Evolutionary conservation across 495 filamentous ascomycete genomes (phyloP).

Genomic region (Pyronema omphalodes): DNA sequence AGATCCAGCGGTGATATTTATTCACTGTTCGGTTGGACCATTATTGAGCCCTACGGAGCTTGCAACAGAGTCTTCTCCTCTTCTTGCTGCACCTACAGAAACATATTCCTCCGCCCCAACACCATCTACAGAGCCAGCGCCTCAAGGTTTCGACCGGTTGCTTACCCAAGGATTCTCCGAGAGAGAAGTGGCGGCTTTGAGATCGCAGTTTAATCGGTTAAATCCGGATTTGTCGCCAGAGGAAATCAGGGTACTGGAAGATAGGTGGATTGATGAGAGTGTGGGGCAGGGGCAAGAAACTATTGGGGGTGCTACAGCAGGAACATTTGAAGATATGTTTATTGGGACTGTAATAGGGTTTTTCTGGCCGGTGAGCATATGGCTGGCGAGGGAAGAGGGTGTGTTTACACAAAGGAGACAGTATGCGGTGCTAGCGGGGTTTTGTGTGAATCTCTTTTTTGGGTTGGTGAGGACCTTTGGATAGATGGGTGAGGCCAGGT

Average conservation of each 20-base stretch:
- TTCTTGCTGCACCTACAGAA: not conserved
- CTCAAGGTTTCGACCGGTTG: constrained; percentile 65
- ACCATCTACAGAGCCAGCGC: not conserved
- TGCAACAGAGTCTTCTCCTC: constrained; percentile 5
- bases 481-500: constrained; percentile 8
- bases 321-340: constrained; percentile 63
- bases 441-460: constrained; percentile 55
- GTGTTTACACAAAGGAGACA: constrained; percentile 68
- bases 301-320: constrained; percentile 25
- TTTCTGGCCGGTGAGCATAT: constrained; percentile 76
- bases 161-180: constrained; percentile 61
- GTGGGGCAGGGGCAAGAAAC: constrained; percentile 26
- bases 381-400: constrained; percentile 67
- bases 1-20: not conserved
- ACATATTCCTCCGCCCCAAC: not conserved
- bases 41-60: constrained; percentile 30
- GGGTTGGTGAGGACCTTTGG: constrained; percentile 39
- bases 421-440: constrained; percentile 65
- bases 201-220: constrained; percentile 67
- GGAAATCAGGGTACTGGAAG: constrained; percentile 51
- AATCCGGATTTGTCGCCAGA: constrained; percentile 37
- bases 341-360: constrained; percentile 80
- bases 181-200: constrained; percentile 60
- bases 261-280: constrained; percentile 72
- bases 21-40: constrained; percentile 70